phyloP scores from a whole-genome alignment of 352 stramenopile species.

The Globisporangium nodosum region DNA sequence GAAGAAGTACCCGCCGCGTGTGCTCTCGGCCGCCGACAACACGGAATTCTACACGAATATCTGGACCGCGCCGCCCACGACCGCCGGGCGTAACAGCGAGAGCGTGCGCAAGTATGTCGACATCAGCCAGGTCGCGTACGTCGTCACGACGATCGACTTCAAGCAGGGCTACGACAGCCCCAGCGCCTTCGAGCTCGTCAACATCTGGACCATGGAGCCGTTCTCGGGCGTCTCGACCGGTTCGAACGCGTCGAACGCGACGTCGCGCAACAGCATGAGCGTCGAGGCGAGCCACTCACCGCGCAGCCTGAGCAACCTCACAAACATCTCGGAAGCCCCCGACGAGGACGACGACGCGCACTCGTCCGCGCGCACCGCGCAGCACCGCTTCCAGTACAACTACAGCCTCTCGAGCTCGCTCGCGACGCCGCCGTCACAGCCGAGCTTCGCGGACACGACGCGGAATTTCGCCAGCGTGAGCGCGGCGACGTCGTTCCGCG shows the following conservation, averaged over 20 bases:
- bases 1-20: slow-evolving; percentile 28
- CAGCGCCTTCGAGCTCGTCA: slow-evolving; percentile 25
- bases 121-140: slow-evolving; percentile 72
- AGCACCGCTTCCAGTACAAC: neutral
- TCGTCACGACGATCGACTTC: slow-evolving; percentile 73
- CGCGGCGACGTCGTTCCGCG: slow-evolving; percentile 9
- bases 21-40: slow-evolving; percentile 40
- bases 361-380: neutral
- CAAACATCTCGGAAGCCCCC: slow-evolving; percentile 11
- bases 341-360: slow-evolving; percentile 12
- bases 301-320: slow-evolving; percentile 15
- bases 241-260: neutral
- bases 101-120: slow-evolving; percentile 47
- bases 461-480: neutral
- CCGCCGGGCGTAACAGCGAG: slow-evolving; percentile 15
- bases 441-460: neutral
- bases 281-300: slow-evolving; percentile 20
- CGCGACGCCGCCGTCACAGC: slow-evolving; percentile 3
- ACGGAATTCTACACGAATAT: slow-evolving; percentile 84
- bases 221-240: slow-evolving; percentile 6
- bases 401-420: slow-evolving; percentile 10
- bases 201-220: slow-evolving; percentile 47
- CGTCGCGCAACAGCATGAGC: slow-evolving; percentile 14
- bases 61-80: slow-evolving; percentile 32
- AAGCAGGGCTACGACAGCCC: slow-evolving; percentile 50